Evolutionary conservation across 305 asterid species (phyloP).

Genomic region (Fraxinus floribunda): DNA sequence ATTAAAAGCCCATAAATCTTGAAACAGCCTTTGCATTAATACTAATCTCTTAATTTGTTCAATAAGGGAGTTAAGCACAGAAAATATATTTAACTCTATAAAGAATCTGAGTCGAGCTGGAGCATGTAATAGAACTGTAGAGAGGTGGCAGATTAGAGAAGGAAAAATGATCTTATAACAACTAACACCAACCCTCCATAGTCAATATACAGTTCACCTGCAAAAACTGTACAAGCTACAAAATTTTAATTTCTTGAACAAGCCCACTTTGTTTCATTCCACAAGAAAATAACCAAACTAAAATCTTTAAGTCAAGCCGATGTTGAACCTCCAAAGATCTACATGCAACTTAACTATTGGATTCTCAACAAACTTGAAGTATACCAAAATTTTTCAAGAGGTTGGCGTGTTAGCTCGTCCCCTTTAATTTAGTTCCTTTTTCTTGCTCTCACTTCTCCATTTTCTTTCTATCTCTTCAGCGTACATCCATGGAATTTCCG

Average conservation of each 20-base stretch:
- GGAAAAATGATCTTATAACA: slow-evolving; percentile 15
- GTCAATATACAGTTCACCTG: slow-evolving; percentile 70
- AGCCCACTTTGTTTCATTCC: slow-evolving; percentile 10
- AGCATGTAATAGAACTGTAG: not conserved
- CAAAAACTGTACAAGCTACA: slow-evolving; percentile 17
- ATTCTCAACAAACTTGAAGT: slow-evolving; percentile 2
- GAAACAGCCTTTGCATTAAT: not conserved
- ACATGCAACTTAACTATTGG: slow-evolving; percentile 6
- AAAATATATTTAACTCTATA: not conserved
- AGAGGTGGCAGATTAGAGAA: slow-evolving; percentile 22
- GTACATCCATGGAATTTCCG: slow-evolving; percentile 59
- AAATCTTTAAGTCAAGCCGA: slow-evolving; percentile 41
- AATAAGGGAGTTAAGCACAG: not conserved
- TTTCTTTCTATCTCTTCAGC: slow-evolving; percentile 17
- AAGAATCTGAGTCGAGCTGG: not conserved
- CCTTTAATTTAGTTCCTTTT: slow-evolving; percentile 20
- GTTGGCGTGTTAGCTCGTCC: slow-evolving; percentile 75
- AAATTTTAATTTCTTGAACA: not conserved
- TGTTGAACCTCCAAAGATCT: slow-evolving; percentile 32
- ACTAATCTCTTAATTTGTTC: not conserved
- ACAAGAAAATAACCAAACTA: slow-evolving; percentile 31
- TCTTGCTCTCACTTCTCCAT: slow-evolving; percentile 17
- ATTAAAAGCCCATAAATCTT: not conserved
- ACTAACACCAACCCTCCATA: slow-evolving; percentile 40
- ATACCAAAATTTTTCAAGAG: slow-evolving; percentile 23